Conservation (phyloP, 139 green algal species). For the Chlorella sorokiniana region DNA sequence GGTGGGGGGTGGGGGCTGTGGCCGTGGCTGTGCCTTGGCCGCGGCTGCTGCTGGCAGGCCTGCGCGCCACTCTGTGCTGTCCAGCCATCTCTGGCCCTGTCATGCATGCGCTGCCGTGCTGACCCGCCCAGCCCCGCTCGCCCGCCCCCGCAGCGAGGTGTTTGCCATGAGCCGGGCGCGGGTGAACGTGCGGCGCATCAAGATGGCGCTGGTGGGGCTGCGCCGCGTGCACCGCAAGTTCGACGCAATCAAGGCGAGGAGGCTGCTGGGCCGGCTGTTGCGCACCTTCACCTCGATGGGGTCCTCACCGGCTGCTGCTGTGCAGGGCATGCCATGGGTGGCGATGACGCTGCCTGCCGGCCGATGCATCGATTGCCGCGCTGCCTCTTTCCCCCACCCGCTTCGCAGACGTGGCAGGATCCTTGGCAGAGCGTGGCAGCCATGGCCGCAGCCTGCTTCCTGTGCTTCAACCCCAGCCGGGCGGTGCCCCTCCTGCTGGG, state of each 20-base stretch:
- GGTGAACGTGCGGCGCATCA: conserved; percentile 35
- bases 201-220: conserved; percentile 22
- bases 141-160: conserved; percentile 24
- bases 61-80: background rate
- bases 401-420: conserved; percentile 35
- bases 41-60: background rate
- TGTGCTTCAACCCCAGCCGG: conserved; percentile 8
- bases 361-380: background rate
- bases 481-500: conserved; percentile 27
- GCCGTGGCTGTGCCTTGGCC: background rate
- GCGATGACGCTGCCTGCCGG: background rate
- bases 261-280: background rate
- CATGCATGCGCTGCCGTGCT: background rate
- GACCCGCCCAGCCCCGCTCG: background rate
- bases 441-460: background rate
- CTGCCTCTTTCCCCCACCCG: too few relatives aligned
- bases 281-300: too few relatives aligned
- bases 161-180: conserved; percentile 36
- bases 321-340: too few relatives aligned
- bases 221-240: conserved; percentile 9
- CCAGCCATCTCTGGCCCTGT: background rate
- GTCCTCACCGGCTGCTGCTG: too few relatives aligned
- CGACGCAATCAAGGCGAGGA: background rate
- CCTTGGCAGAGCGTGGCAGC: conserved; percentile 14
- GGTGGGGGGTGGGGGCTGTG: background rate